Conservation (phyloP, 2,329 filamentous ascomycete genomes). For the Onygenales sp. region DNA sequence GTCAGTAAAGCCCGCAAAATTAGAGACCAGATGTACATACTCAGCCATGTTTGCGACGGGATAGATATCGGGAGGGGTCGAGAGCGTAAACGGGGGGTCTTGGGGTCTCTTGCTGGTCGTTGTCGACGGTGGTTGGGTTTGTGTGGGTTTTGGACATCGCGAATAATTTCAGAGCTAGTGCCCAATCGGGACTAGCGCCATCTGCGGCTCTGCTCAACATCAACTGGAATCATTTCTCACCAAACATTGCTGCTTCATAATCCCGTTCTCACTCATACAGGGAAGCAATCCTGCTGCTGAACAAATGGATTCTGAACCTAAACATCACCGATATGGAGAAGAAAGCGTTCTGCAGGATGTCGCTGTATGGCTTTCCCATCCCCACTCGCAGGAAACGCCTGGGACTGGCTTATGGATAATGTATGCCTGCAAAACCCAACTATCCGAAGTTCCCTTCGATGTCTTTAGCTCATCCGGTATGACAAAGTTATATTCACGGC, state of each 20-base stretch:
- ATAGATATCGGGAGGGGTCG: neutral
- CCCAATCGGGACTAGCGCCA: neutral
- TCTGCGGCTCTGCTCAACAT: neutral
- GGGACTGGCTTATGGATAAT: conserved; percentile 30
- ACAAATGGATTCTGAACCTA: conserved; percentile 3
- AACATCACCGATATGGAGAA: conserved; percentile 18
- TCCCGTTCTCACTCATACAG: too few relatives aligned
- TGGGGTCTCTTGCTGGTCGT: neutral
- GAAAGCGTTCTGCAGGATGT: conserved; percentile 25
- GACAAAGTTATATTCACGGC: conserved; percentile 36
- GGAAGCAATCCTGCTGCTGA: too few relatives aligned
- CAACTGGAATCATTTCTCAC: too few relatives aligned
- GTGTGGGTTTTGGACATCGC: conserved; percentile 4
- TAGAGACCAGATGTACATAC: conserved; percentile 5
- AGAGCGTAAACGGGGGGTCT: neutral
- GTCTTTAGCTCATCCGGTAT: neutral
- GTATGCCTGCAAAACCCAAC: conserved; percentile 17
- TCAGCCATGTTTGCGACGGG: conserved; percentile 11
- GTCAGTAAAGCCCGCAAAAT: conserved; percentile 9
- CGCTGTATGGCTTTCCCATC: conserved; percentile 15
- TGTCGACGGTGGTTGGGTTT: neutral
- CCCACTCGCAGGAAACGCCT: conserved; percentile 12
- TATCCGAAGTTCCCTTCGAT: neutral
- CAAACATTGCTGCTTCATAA: too few relatives aligned
- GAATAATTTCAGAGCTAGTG: conserved; percentile 1